These are phyloP conservation scores for Rosa persica DNA, from an alignment of 306 rosid species.

Conservation along the genomic window DNA sequence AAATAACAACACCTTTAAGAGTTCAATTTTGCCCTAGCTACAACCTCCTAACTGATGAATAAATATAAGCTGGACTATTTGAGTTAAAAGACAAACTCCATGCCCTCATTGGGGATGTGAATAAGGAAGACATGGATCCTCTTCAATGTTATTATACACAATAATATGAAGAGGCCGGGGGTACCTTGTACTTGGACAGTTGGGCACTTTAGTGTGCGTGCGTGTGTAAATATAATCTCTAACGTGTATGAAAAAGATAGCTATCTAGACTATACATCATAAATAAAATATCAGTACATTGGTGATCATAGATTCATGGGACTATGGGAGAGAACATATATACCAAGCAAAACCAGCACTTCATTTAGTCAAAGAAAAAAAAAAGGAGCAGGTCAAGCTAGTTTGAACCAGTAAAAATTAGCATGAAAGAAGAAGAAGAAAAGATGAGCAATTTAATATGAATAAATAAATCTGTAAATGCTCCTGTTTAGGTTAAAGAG, in stretches of 20 bases:
- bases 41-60: not conserved
- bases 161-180: not conserved
- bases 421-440: not conserved
- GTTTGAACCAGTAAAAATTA: not conserved
- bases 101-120: not conserved
- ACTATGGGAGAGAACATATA: not conserved
- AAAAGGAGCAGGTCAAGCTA: not conserved
- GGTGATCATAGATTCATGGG: not conserved
- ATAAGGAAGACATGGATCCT: not conserved
- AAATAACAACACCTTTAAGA: not conserved
- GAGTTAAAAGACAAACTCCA: not conserved
- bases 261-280: not conserved
- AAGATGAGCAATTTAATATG: no score
- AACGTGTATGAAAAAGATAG: not conserved
- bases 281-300: not conserved
- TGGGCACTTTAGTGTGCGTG: not conserved
- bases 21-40: not conserved
- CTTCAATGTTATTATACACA: not conserved
- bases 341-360: not conserved
- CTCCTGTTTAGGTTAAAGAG: no score
- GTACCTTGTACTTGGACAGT: not conserved
- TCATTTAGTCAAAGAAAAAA: not conserved
- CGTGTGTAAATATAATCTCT: not conserved
- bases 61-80: not conserved
- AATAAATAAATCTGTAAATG: not conserved